These are phyloP conservation scores for Dioszegia crocea DNA, from an alignment of 768 basidiomycete species.

Conservation along the genomic window DNA sequence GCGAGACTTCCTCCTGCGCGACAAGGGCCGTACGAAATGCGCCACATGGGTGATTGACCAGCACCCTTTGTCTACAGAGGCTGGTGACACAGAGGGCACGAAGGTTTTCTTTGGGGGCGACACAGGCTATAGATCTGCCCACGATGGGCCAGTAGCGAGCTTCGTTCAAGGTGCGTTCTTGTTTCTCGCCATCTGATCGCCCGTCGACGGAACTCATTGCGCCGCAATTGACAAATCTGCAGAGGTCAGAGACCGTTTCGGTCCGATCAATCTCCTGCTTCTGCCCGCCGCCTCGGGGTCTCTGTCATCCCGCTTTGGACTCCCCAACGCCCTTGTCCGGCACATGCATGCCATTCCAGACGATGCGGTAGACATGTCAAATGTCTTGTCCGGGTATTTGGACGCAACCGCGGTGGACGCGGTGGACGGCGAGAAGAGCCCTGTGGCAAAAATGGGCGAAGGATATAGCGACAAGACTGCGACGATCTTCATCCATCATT, in stretches of 20 bases:
- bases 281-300: conserved; percentile 34
- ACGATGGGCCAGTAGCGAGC: conserved; percentile 17
- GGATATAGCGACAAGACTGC: neutral
- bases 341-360: conserved; percentile 10
- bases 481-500: neutral
- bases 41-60: conserved; percentile 20
- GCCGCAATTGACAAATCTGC: no score
- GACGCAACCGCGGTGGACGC: neutral
- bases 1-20: conserved; percentile 18
- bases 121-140: conserved; percentile 23
- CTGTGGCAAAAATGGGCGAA: neutral
- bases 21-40: conserved; percentile 21
- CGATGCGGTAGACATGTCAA: conserved; percentile 9
- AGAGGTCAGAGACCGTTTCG: conserved; percentile 26
- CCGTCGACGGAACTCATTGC: no score
- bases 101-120: conserved; percentile 19
- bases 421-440: neutral
- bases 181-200: neutral
- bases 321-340: conserved; percentile 25
- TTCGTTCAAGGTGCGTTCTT: conserved; percentile 25
- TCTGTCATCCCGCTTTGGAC: conserved; percentile 20
- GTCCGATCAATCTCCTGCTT: conserved; percentile 23
- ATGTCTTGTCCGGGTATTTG: neutral
- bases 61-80: neutral
- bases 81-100: neutral